phyloP scores from a whole-genome alignment of 148 eudicot species.

The Vaccinium vitisidaea region DNA sequence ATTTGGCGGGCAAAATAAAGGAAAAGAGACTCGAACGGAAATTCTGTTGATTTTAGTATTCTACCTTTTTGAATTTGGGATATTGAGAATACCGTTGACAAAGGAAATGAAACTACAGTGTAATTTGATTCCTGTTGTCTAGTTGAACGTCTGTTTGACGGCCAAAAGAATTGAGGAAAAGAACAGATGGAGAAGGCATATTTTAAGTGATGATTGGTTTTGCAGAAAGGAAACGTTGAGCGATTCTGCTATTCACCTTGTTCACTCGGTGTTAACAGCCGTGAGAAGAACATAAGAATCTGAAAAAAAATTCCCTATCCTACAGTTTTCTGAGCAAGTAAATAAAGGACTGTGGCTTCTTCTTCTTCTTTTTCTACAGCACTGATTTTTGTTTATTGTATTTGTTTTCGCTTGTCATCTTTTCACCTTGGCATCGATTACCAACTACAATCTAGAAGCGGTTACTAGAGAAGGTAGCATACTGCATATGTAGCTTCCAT shows the following conservation, averaged over 20 bases:
- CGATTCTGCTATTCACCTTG: background rate
- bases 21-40: background rate
- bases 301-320: background rate
- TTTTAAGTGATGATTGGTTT: background rate
- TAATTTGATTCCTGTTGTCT: background rate
- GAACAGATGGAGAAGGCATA: background rate
- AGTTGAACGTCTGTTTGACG: background rate
- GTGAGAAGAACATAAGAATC: background rate
- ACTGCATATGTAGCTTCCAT: too few relatives aligned
- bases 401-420: background rate
- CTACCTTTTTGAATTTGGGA: background rate
- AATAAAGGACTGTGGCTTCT: constrained; percentile 2
- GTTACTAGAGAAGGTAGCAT: too few relatives aligned
- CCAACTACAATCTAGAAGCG: too few relatives aligned
- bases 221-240: background rate
- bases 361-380: background rate
- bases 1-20: constrained; percentile 12
- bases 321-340: background rate
- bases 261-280: background rate
- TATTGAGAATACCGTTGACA: background rate
- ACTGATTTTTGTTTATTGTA: background rate
- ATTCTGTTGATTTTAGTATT: background rate
- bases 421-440: background rate
- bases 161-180: constrained; percentile 1
- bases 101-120: background rate